phyloP scores from a whole-genome alignment of 768 basidiomycete species.

The Russula virescens region DNA sequence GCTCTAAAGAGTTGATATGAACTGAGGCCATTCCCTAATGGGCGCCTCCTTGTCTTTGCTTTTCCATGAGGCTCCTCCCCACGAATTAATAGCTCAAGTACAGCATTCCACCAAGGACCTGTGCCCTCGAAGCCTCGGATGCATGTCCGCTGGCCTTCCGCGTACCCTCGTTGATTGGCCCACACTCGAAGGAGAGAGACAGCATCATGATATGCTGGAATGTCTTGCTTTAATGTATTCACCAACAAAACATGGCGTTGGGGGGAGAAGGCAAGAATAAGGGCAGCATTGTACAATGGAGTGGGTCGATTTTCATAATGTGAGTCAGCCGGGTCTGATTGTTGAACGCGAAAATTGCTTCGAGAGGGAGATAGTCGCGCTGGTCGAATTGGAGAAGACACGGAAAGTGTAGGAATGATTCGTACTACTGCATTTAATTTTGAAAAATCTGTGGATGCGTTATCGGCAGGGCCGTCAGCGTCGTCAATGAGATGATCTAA shows the following conservation, averaged over 20 bases:
- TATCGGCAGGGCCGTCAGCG: conserved; percentile 35
- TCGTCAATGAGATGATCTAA: background rate
- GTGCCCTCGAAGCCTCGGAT: conserved; percentile 64
- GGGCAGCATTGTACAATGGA: conserved; percentile 72
- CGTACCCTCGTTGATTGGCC: conserved; percentile 83
- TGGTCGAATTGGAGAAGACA: conserved; percentile 57
- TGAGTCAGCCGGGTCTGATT: conserved; percentile 27
- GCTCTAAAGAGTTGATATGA: conserved; percentile 89
- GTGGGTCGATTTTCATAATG: conserved; percentile 43
- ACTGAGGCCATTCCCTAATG: conserved; percentile 75
- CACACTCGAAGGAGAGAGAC: conserved; percentile 79
- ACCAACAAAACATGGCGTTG: conserved; percentile 44
- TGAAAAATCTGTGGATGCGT: conserved; percentile 49
- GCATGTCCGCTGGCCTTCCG: conserved; percentile 49
- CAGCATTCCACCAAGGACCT: conserved; percentile 62
- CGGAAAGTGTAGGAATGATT: conserved; percentile 62
- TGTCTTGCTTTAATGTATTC: conserved; percentile 41
- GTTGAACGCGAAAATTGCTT: conserved; percentile 53
- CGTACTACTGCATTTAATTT: conserved; percentile 68
- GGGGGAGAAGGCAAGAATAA: conserved; percentile 49
- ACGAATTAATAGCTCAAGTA: conserved; percentile 53
- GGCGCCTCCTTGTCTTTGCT: conserved; percentile 38
- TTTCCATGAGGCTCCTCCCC: conserved; percentile 53
- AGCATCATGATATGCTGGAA: conserved; percentile 65
- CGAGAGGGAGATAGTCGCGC: conserved; percentile 68